phyloP scores from a whole-genome alignment of 768 basidiomycete species.

The Serendipita indica region DNA sequence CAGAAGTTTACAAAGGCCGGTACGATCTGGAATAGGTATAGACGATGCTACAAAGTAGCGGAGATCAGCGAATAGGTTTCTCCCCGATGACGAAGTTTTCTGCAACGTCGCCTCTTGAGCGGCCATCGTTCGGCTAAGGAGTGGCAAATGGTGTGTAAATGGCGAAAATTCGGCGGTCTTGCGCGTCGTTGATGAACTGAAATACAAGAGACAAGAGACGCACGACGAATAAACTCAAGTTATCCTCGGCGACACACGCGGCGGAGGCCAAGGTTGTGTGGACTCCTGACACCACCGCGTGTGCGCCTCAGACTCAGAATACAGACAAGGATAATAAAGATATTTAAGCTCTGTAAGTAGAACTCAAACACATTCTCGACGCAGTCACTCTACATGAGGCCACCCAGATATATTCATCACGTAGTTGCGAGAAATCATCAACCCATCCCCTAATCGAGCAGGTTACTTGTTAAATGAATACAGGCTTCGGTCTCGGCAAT shows the following conservation, averaged over 20 bases:
- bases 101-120: not conserved
- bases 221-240: not conserved
- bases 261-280: not conserved
- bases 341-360: too few relatives aligned
- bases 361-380: too few relatives aligned
- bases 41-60: not conserved
- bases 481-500: too few relatives aligned
- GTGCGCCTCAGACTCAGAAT: too few relatives aligned
- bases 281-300: not conserved
- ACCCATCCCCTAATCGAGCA: too few relatives aligned
- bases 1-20: constrained; percentile 35
- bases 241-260: not conserved
- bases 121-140: not conserved
- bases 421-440: too few relatives aligned
- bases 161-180: not conserved
- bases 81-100: not conserved
- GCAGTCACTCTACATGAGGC: too few relatives aligned
- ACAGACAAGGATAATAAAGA: too few relatives aligned
- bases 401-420: too few relatives aligned
- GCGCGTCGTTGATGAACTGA: not conserved
- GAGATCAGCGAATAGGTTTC: not conserved
- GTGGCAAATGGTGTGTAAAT: not conserved
- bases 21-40: constrained; percentile 10
- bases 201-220: not conserved
- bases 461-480: too few relatives aligned